Evolutionary conservation across 176 grass and related monocot species (phyloP).

Genomic region (Oryza longistaminata): DNA sequence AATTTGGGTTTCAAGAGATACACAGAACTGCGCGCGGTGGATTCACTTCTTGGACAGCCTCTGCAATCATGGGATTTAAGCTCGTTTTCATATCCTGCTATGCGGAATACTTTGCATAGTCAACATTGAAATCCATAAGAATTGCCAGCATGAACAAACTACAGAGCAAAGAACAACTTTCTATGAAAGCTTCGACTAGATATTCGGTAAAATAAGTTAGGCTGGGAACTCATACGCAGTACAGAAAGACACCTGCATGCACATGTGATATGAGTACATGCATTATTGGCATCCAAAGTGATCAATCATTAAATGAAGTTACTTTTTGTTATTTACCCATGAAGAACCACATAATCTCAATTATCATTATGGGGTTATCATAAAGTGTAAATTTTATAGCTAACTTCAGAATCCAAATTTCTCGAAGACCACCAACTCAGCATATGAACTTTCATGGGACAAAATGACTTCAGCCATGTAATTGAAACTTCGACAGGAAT

Average conservation of each 20-base stretch:
- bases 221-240: neutral
- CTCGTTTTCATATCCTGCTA: conserved; percentile 41
- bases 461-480: neutral
- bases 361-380: neutral
- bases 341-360: neutral
- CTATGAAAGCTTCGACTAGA: neutral
- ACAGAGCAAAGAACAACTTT: conserved; percentile 19
- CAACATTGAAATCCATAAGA: conserved; percentile 19
- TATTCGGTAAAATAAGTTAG: conserved; percentile 2
- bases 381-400: neutral
- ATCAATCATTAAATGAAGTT: neutral
- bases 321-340: neutral
- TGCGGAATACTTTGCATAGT: conserved; percentile 29
- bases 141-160: neutral
- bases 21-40: conserved; percentile 66
- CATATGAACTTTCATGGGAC: neutral
- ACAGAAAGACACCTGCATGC: conserved; percentile 9
- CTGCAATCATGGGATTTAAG: conserved; percentile 64
- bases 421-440: neutral
- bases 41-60: conserved; percentile 80
- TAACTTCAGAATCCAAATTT: neutral
- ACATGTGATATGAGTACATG: neutral
- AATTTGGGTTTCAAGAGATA: conserved; percentile 87
- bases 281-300: neutral
- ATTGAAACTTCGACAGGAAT: neutral